Evolutionary conservation across 1,139 yeast species (phyloP), one percentile per base, ranked within the genome.

Genomic region (Petasospora rhodanensis): DNA sequence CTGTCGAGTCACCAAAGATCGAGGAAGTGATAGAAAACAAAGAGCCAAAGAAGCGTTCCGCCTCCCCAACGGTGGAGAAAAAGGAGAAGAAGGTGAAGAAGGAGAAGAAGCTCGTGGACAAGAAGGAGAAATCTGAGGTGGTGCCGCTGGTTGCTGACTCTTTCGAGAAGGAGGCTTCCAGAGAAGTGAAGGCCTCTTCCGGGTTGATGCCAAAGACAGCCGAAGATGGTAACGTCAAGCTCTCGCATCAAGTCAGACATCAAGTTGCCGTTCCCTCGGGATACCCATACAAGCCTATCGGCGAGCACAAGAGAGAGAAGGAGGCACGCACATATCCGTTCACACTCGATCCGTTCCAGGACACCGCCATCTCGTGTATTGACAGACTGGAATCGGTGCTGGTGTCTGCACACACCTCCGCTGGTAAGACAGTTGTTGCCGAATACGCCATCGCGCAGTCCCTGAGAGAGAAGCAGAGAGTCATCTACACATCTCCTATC

Each of bases 351-450:
- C 95, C 96, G 22, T 91, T 91, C 67, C 99, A 91, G 61, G 94
- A 91, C 45, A 91, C 95, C 24, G 87, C 98, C 8, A 79, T 91
- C 37, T 86, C 94, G 25, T 91, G 96, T 59, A 82, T 91, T 42
- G 97, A 91, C 56, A 74, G 96, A 52, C 79, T 83, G 43, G 97
- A 91, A 57, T 82, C 95, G n/a, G 99, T 91, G 8, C 71, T 91
- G 49, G 97, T 91, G 3, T 89, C 97, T 16, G 99, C 99, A 0
- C 99, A 91, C 55, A 89, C 98, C 0, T 89, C 97, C 19, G 98
- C 98, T 7, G 99, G 99, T 64, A 91, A 91, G 56, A 91, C 99
- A 0, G 99, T 93, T 29, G 98, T 91, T 32, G 99, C 99, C 0
- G 99, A 91, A 56, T 93, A 91, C 54, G 97, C 98, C 26, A 91